Percentiles rank a stretch among this genome's conserved stretches.
Conservation (phyloP, 345 rosid genomes). For the Garcia nutans region DNA sequence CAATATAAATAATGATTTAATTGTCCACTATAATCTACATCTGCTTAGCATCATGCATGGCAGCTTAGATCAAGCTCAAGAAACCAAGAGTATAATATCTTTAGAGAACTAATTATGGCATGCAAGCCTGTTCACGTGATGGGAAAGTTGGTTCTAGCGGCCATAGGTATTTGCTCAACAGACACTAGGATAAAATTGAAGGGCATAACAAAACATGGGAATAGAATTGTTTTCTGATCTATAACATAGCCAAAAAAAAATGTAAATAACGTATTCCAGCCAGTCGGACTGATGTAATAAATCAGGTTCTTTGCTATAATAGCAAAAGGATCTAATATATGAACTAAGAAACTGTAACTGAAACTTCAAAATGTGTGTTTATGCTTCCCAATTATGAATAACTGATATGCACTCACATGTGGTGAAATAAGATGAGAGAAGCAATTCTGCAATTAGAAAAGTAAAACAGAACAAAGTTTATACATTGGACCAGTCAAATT, state of each 20-base stretch:
- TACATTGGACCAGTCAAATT: constrained; percentile 96
- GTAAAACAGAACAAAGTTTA: not conserved
- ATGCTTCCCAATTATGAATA: not conserved
- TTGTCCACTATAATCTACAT: not conserved
- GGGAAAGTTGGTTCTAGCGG: not conserved
- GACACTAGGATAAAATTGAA: not conserved
- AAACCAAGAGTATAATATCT: not conserved
- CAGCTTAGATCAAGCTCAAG: not conserved
- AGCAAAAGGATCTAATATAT: not conserved
- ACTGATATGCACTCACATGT: not conserved
- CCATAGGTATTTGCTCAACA: not conserved
- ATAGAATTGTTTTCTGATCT: not conserved
- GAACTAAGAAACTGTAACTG: not conserved
- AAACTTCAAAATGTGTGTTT: not conserved
- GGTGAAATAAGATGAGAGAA: not conserved
- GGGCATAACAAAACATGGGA: not conserved
- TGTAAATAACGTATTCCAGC: not conserved
- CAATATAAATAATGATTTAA: not conserved
- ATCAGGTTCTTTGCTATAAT: not conserved
- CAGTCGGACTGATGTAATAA: not conserved
- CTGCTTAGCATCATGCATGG: not conserved
- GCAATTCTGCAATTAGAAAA: not conserved
- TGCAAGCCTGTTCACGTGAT: not conserved
- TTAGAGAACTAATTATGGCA: not conserved
- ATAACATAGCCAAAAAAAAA: not conserved